Evolutionary conservation across 75 land plant genomes (phyloP).

Genomic region (Gnetum montanum): DNA sequence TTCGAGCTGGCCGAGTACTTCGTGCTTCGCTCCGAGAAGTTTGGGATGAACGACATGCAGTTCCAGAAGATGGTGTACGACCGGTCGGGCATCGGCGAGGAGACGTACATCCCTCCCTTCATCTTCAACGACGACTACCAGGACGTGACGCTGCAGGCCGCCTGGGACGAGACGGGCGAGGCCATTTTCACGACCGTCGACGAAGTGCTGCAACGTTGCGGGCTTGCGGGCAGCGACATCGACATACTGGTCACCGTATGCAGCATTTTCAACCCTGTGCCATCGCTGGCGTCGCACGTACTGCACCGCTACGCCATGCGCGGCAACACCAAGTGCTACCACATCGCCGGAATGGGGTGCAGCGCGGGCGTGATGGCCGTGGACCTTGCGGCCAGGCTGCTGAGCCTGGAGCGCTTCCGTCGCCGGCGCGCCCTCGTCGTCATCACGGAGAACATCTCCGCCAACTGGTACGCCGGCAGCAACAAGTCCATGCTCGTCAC

Average conservation of each 20-base stretch:
- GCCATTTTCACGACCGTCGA: conserved; percentile 31
- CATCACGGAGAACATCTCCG: conserved; percentile 43
- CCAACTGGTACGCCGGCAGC: conserved; percentile 34
- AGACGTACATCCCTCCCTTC: conserved; percentile 39
- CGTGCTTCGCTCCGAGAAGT: conserved; percentile 6
- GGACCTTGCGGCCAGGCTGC: conserved; percentile 24
- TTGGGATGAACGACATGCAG: conserved; percentile 2
- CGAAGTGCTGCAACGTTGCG: conserved; percentile 17
- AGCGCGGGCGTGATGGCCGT: conserved; percentile 30
- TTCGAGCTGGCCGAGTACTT: conserved; percentile 25
- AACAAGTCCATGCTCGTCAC: conserved; percentile 39
- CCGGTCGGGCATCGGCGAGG: conserved; percentile 42
- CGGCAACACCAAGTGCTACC: conserved; percentile 9
- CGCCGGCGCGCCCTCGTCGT: conserved; percentile 26
- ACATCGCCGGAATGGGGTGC: conserved; percentile 59
- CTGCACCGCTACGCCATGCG: conserved; percentile 18
- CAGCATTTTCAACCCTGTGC: conserved; percentile 29
- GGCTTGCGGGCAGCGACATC: conserved; percentile 4
- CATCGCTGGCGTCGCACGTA: conserved; percentile 24
- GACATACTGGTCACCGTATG: conserved; percentile 26
- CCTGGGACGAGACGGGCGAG: conserved; percentile 22
- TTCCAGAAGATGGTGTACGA: conserved; percentile 27
- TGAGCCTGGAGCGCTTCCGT: not conserved
- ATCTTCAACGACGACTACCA: conserved; percentile 20
- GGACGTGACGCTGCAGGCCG: conserved; percentile 9